Evolutionary conservation across 139 green algal species (phyloP), one percentile per base, ranked within the genome.

Genomic region (Chlorella sp.): DNA sequence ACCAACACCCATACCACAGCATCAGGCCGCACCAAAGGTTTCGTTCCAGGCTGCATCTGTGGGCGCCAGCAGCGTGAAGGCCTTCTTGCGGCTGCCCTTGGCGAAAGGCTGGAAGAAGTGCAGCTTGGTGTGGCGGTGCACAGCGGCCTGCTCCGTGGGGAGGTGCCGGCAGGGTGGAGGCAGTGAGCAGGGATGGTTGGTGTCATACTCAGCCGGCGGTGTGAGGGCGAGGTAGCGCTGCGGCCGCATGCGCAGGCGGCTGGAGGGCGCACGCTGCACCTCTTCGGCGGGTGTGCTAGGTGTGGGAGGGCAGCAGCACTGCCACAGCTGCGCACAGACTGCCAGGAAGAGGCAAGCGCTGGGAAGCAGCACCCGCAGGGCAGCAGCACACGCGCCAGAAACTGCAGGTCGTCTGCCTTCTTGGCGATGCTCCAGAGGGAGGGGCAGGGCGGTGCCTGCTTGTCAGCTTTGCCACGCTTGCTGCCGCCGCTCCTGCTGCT

Each of bases 31-130:
- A 83, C 77, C 65, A 43, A 83, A 83, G 11, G 44, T 30, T 9
- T 5, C 7, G 40, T 36, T 34, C 54, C 65, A 83, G 19, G 77
- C 77, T 0, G 58, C 13, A 16, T 83, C 77, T 7, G 77, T 83
- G 24, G 77, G 77, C 14, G 77, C 77, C 28, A 83, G 32, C 77
- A 83, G 77, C 40, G 77, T 83, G 60, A 83, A 83, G 43, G 48
- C 11, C 1, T 64, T 19, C 32, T 48, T 60, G 51, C 51, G 13
- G 43, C 79, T 84, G 43, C 13, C 1, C 64, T 76, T 84, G 62
- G 64, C 79, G 40, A 76, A 84, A 19, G 79, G 79, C 2, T 4
- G 28, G 20, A 84, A 84, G 43, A 84, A 84, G 64, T 84, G 46
- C 43, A 84, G 43, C 6, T 32, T 43, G 32, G 79, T 76, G 22